These are phyloP conservation scores for Carallia pectinifolia DNA, from an alignment of 345 rosid genomes.

Conservation along the genomic window DNA sequence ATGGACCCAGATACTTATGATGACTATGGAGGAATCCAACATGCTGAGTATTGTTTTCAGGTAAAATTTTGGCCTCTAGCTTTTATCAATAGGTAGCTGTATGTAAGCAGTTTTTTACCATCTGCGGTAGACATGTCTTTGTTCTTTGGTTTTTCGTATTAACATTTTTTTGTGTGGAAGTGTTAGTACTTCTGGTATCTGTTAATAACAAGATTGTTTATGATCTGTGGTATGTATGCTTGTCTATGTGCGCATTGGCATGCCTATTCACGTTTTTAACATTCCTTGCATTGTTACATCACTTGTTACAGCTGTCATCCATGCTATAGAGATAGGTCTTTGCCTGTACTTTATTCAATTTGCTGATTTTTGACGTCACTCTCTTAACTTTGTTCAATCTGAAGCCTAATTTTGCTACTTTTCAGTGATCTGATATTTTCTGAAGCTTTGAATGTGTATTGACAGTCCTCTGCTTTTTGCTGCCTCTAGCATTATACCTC, in stretches of 20 bases:
- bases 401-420: slow-evolving; percentile 7
- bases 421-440: background rate
- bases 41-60: slow-evolving; percentile 22
- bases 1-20: slow-evolving; percentile 28
- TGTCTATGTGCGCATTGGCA: no score
- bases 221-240: no score
- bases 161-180: background rate
- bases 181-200: background rate
- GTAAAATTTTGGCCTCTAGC: slow-evolving; percentile 6
- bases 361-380: no score
- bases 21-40: slow-evolving; percentile 24
- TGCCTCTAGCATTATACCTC: slow-evolving; percentile 69
- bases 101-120: background rate
- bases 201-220: background rate
- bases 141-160: background rate
- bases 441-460: background rate
- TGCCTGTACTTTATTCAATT: no score
- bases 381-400: slow-evolving; percentile 1
- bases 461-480: slow-evolving; percentile 14
- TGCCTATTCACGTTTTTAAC: no score
- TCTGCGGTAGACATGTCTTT: no score
- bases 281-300: no score
- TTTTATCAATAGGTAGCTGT: background rate
- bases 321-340: no score
- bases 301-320: no score